Base-by-base conservation (phyloP, 768 basidiomycete genomes). In the Calocybe gangraenosa region DNA sequence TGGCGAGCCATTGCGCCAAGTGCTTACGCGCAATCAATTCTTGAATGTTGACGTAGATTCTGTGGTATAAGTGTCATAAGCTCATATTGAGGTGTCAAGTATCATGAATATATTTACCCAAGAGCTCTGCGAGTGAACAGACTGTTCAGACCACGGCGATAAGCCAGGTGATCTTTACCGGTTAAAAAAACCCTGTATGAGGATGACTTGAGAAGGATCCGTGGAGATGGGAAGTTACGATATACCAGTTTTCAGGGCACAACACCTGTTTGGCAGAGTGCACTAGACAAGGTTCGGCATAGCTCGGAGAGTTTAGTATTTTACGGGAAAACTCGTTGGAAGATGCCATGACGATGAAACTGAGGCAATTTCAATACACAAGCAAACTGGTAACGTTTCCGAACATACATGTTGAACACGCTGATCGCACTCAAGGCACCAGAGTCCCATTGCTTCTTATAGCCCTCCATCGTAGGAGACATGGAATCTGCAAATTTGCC, bases 331-430 rank as follows among this genome's bases (percentile, higher is more conserved):
- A 92, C 54, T 95, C 86, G 57, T 92, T 98, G 2, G 89, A 84
- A 7, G 95, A 90, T 18, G 93, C 92, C 81, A 98, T 94, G 58
- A 99, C 96, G 60, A 99, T 98, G 66, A 97, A 98, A 56, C 96
- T 99, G 60, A 34, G 19, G 22, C 25, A 19, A n/a, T 18, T 17
- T 11, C 39, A 44, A 58, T 36, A 40, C 18, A 28, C 7, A 6
- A 9, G 11, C 11, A 14, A 17, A 3, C 14, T 15, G 28, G 28
- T 28, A 32, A 25, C 33, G 43, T 30, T 40, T 32, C 13, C 32
- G 28, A 25, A 67, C 85, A 55, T 50, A 91, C 96, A 99, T 97
- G 68, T 99, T 95, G 72, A 99, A 99, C 3, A 99, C 96, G 61
- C 90, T 93, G 46, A 95, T 70, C 8, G 84, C 92, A 53, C 86